phyloP scores from a whole-genome alignment of 768 basidiomycete species.

The Mrakia gelida region DNA sequence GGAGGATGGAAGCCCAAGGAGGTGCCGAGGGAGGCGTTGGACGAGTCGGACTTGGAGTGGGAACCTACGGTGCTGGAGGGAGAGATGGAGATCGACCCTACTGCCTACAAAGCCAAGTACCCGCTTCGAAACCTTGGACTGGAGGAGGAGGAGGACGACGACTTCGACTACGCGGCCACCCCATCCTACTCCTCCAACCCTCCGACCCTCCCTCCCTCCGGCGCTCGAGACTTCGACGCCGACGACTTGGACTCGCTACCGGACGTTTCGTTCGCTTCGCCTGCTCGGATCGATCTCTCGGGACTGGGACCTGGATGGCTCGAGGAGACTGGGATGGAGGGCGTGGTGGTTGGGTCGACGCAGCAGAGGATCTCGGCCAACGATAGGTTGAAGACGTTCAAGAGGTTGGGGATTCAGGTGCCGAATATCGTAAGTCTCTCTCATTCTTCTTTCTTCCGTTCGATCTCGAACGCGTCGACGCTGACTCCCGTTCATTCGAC shows the following conservation, averaged over 20 bases:
- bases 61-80: slow-evolving; percentile 23
- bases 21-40: neutral
- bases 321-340: neutral
- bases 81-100: slow-evolving; percentile 25
- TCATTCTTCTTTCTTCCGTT: neutral
- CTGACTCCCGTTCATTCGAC: neutral
- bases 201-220: neutral
- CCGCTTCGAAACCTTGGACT: neutral
- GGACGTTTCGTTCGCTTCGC: neutral
- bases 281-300: neutral
- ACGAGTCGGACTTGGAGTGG: slow-evolving; percentile 20
- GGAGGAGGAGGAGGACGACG: neutral
- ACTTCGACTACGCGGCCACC: neutral
- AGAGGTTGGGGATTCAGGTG: slow-evolving; percentile 12
- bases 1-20: neutral
- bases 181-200: neutral
- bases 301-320: slow-evolving; percentile 19
- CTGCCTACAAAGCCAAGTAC: neutral
- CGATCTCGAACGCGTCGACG: neutral
- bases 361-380: neutral
- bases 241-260: slow-evolving; percentile 18
- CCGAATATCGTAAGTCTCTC: neutral
- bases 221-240: neutral
- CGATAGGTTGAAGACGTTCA: slow-evolving; percentile 24
- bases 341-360: neutral